Conservation (phyloP, 257 asterid genomes). For the Lavandula angustifolia region DNA sequence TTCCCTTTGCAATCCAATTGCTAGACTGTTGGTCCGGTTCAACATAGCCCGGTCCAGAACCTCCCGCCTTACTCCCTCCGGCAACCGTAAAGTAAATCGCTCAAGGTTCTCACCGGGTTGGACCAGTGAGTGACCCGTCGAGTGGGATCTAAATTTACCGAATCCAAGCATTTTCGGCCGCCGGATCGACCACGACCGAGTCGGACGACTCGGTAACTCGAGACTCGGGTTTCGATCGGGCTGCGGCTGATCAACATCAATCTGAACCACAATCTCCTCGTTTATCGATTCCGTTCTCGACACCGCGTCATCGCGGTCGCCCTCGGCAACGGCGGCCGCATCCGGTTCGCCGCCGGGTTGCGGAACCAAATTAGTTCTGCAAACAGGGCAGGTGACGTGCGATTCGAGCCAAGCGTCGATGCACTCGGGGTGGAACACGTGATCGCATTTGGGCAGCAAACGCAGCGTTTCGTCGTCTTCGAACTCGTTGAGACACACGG, state of each 20-base stretch:
- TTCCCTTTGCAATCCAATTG: constrained; percentile 38
- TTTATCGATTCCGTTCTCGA: constrained; percentile 20
- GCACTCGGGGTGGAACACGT: constrained; percentile 90
- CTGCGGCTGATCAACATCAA: constrained; percentile 35
- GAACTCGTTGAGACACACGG: constrained; percentile 90
- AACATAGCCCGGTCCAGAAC: constrained; percentile 64
- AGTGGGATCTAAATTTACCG: constrained; percentile 74
- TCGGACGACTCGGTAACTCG: constrained; percentile 33
- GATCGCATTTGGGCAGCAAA: constrained; percentile 83
- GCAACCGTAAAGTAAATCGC: constrained; percentile 73
- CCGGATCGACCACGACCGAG: constrained; percentile 51
- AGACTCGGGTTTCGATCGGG: constrained; percentile 43
- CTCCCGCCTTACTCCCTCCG: constrained; percentile 69
- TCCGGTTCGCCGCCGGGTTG: constrained; percentile 38
- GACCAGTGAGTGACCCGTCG: constrained; percentile 87
- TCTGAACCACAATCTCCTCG: constrained; percentile 49
- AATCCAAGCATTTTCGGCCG: constrained; percentile 47
- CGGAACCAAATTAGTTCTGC: constrained; percentile 66
- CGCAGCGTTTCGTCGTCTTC: constrained; percentile 77
- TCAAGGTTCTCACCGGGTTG: constrained; percentile 72
- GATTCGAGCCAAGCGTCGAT: constrained; percentile 88
- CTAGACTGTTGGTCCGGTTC: constrained; percentile 57
- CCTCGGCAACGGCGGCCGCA: not conserved
- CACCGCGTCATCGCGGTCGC: not conserved
- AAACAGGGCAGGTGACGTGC: constrained; percentile 92